Evolutionary conservation across 2,329 filamentous ascomycete species (phyloP).

Genomic region (Akanthomyces uredinophilus): DNA sequence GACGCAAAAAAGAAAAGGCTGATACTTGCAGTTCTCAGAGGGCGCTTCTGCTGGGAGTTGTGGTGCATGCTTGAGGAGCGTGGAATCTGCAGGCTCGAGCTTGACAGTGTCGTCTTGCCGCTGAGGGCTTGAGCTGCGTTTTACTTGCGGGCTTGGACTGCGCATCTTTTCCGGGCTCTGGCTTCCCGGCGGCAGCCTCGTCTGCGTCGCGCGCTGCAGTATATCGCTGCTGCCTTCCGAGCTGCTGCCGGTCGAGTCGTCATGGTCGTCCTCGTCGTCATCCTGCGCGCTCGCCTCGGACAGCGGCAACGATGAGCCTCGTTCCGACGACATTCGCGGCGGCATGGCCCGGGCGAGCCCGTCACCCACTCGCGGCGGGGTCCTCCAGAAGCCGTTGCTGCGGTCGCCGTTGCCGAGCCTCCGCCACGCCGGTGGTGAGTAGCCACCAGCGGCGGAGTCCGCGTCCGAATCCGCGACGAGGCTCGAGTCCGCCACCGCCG

Average conservation of each 20-base stretch:
- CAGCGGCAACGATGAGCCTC: background rate
- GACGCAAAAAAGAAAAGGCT: no score
- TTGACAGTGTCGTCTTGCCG: slow-evolving; percentile 35
- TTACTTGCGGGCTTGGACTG: slow-evolving; percentile 36
- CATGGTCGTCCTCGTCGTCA: slow-evolving; percentile 14
- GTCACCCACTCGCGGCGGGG: slow-evolving; percentile 39
- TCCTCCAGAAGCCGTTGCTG: slow-evolving; percentile 56
- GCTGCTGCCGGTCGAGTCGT: slow-evolving; percentile 30
- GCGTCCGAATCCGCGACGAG: slow-evolving; percentile 40
- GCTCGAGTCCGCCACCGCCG: background rate
- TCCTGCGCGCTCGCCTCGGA: background rate
- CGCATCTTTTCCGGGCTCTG: slow-evolving; percentile 49
- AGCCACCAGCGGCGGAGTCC: slow-evolving; percentile 47
- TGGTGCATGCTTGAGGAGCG: slow-evolving; percentile 19
- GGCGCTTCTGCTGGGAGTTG: slow-evolving; percentile 19
- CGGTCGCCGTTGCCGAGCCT: slow-evolving; percentile 55
- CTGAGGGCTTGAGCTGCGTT: no score
- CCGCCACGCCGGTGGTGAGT: slow-evolving; percentile 57
- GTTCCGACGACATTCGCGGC: slow-evolving; percentile 25
- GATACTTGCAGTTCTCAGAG: slow-evolving; percentile 47
- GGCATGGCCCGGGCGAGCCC: slow-evolving; percentile 39
- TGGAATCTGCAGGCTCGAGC: slow-evolving; percentile 27
- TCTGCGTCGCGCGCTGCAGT: slow-evolving; percentile 48
- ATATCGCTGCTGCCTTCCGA: slow-evolving; percentile 22
- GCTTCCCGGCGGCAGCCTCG: slow-evolving; percentile 51